Percentiles rank a stretch among this genome's conserved stretches.
Evolutionary conservation across 1,139 yeast species (phyloP).

Genomic region (Candida mesenterica): DNA sequence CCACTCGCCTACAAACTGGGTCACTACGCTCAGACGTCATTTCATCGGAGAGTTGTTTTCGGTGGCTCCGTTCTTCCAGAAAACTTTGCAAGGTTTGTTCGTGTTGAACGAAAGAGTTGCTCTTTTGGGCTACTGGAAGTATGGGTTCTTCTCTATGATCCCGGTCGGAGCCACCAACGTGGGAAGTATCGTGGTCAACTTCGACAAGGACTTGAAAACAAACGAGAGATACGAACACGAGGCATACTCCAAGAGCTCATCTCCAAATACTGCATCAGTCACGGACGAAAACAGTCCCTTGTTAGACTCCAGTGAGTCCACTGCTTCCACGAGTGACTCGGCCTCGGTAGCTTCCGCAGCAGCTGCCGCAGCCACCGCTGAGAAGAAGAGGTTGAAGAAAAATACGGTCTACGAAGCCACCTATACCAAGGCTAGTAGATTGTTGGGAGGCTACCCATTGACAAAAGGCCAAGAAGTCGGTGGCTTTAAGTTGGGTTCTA

Average conservation of each 20-base stretch:
- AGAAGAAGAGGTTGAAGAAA: conserved; percentile 49
- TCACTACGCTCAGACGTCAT: conserved; percentile 87
- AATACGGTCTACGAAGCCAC: conserved; percentile 94
- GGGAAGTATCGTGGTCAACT: conserved; percentile 88
- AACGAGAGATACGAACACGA: conserved; percentile 67
- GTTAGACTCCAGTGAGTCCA: conserved; percentile 13
- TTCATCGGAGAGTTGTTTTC: conserved; percentile 94
- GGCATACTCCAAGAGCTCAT: conserved; percentile 28
- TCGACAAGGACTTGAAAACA: conserved; percentile 87
- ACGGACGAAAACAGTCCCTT: conserved; percentile 35
- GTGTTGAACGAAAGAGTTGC: conserved; percentile 95
- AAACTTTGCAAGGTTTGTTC: conserved; percentile 79
- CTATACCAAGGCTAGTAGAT: conserved; percentile 72
- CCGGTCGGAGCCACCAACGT: conserved; percentile 99
- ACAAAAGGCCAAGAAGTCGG: conserved; percentile 95
- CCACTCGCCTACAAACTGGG: conserved; percentile 98
- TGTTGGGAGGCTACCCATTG: conserved; percentile 88
- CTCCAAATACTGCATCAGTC: not conserved
- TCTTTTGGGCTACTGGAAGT: conserved; percentile 89
- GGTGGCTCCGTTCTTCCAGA: conserved; percentile 95
- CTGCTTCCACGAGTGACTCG: not conserved
- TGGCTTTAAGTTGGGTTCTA: conserved; percentile 93
- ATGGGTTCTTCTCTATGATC: conserved; percentile 97
- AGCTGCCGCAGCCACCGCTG: conserved; percentile 16
- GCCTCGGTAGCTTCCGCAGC: not conserved